These are phyloP conservation scores for Rheum nobile DNA, from an alignment of 148 eudicot species.

Conservation along the genomic window DNA sequence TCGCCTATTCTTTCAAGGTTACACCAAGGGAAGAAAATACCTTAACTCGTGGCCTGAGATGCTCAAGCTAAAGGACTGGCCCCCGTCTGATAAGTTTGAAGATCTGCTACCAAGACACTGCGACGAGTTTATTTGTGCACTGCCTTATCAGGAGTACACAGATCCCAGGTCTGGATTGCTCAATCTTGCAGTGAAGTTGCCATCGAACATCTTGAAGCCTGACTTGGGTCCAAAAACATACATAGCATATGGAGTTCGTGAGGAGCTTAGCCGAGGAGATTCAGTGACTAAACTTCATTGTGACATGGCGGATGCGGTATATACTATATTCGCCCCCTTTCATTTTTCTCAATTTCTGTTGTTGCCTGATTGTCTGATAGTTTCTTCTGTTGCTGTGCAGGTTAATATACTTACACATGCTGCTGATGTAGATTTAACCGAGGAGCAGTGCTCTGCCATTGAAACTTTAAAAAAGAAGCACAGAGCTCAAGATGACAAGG, in stretches of 20 bases:
- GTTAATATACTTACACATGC: slow-evolving; percentile 81
- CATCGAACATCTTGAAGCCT: slow-evolving; percentile 52
- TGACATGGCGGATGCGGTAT: slow-evolving; percentile 97
- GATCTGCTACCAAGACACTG: slow-evolving; percentile 79
- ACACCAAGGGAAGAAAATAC: slow-evolving; percentile 55
- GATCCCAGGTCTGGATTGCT: slow-evolving; percentile 73
- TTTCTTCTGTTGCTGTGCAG: slow-evolving; percentile 23
- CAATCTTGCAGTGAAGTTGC: slow-evolving; percentile 70
- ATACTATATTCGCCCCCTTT: not conserved
- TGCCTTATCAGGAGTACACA: slow-evolving; percentile 78
- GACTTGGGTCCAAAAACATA: slow-evolving; percentile 95
- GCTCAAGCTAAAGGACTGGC: slow-evolving; percentile 98
- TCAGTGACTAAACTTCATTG: slow-evolving; percentile 96
- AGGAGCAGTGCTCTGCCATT: slow-evolving; percentile 42
- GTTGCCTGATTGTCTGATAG: not conserved
- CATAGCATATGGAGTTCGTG: slow-evolving; percentile 62
- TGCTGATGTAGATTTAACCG: slow-evolving; percentile 36
- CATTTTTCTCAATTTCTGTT: not conserved
- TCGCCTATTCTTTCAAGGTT: slow-evolving; percentile 64
- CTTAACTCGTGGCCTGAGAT: slow-evolving; percentile 85
- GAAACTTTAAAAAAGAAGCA: slow-evolving; percentile 46
- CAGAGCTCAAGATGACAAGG: slow-evolving; percentile 63
- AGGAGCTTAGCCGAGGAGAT: slow-evolving; percentile 91
- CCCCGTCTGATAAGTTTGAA: slow-evolving; percentile 83
- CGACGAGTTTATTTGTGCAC: slow-evolving; percentile 65